These are phyloP conservation scores for Platismatia glauca DNA, from an alignment of 495 filamentous ascomycete genomes.

Conservation along the genomic window DNA sequence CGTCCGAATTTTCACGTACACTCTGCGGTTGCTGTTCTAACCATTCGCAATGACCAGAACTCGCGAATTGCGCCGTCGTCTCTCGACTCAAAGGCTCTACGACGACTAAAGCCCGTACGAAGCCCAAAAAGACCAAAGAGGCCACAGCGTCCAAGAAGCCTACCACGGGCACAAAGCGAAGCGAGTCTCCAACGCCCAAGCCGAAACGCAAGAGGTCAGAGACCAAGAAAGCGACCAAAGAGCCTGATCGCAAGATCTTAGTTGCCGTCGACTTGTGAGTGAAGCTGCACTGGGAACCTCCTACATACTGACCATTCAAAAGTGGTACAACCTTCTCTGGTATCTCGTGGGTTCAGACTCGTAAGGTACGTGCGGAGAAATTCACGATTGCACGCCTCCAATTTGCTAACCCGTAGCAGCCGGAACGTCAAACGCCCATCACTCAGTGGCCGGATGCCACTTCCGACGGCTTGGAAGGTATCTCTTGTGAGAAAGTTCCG, in stretches of 20 bases:
- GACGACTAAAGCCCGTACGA: neutral
- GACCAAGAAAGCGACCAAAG: neutral
- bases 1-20: neutral
- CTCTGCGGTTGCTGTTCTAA: neutral
- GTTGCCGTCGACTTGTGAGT: constrained; percentile 22
- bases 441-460: constrained; percentile 26
- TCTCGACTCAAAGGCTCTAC: neutral
- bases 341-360: constrained; percentile 38
- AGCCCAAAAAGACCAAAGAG: neutral
- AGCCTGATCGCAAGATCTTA: constrained; percentile 21
- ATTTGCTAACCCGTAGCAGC: constrained; percentile 22
- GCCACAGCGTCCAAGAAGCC: neutral
- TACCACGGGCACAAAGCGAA: neutral
- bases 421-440: constrained; percentile 22
- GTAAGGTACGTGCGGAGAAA: constrained; percentile 20
- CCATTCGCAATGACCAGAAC: neutral
- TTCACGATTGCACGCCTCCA: neutral
- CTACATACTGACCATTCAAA: constrained; percentile 25
- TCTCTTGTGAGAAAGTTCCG: constrained; percentile 32
- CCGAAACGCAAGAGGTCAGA: neutral
- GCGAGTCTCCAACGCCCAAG: neutral
- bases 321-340: constrained; percentile 43
- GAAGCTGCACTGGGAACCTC: neutral
- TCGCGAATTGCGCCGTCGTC: neutral
- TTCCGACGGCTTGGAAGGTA: constrained; percentile 22